phyloP scores from a whole-genome alignment of 495 filamentous ascomycete species.

The Daldinia bambusicola region DNA sequence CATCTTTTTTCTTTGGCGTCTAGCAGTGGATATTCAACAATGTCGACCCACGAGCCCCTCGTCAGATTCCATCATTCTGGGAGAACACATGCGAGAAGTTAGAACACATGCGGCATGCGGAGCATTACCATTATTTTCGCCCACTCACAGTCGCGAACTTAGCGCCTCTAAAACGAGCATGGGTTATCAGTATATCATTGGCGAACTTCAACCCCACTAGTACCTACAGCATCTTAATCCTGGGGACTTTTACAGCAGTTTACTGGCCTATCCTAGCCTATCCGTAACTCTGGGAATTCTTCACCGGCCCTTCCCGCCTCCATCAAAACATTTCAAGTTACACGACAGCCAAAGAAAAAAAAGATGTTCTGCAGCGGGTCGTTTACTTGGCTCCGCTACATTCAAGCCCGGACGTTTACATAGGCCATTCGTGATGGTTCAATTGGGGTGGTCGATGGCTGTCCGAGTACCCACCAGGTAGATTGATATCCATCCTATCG shows the following conservation, averaged over 20 bases:
- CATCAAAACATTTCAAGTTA: not conserved
- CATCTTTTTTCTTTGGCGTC: constrained; percentile 1
- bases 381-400: constrained; percentile 3
- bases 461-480: not conserved
- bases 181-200: constrained; percentile 20
- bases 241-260: not conserved
- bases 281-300: constrained; percentile 10
- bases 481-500: not conserved
- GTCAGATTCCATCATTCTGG: not conserved
- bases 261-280: not conserved
- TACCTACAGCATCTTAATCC: not conserved
- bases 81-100: not conserved
- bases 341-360: too few relatives aligned
- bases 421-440: not conserved
- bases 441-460: not conserved
- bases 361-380: constrained; percentile 13
- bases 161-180: constrained; percentile 14
- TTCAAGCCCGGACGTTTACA: not conserved
- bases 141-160: constrained; percentile 26
- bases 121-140: not conserved
- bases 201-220: not conserved
- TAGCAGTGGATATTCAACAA: not conserved
- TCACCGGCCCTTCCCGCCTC: constrained; percentile 6
- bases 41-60: not conserved
- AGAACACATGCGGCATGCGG: not conserved